Evolutionary conservation across 2,329 filamentous ascomycete species (phyloP).

Genomic region (Diaporthe helianthi): DNA sequence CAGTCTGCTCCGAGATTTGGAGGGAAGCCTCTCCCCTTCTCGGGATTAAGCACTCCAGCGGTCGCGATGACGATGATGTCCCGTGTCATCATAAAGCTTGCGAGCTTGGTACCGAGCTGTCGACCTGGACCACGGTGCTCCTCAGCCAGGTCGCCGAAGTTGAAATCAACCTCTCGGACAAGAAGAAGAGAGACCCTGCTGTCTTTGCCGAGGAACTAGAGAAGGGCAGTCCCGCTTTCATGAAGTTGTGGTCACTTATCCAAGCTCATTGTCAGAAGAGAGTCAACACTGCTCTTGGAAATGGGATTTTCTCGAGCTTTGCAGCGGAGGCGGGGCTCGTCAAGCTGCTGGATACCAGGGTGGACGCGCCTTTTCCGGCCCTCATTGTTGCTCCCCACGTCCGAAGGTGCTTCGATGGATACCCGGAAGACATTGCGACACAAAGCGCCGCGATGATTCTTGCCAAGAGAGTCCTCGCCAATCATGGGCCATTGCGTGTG

Average conservation of each 20-base stretch:
- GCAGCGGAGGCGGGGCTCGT: background rate
- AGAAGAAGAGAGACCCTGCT: background rate
- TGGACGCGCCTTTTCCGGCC: background rate
- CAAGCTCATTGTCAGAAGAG: background rate
- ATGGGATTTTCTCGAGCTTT: background rate
- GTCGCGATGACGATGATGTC: background rate
- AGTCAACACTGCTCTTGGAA: background rate
- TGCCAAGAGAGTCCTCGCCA: background rate
- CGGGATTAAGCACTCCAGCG: background rate
- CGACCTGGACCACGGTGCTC: slow-evolving; percentile 7
- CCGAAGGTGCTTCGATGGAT: slow-evolving; percentile 11
- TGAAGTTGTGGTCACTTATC: slow-evolving; percentile 12
- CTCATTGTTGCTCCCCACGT: slow-evolving; percentile 2
- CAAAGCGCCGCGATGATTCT: slow-evolving; percentile 7
- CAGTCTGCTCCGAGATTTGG: slow-evolving; percentile 2
- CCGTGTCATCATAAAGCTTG: background rate
- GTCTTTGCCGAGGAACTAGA: background rate
- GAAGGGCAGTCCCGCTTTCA: slow-evolving; percentile 3
- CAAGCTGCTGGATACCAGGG: background rate
- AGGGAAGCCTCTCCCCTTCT: background rate
- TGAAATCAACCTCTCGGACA: background rate
- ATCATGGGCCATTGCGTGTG: background rate
- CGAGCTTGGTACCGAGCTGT: background rate
- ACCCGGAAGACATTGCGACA: background rate
- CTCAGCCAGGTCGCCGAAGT: slow-evolving; percentile 13